Evolutionary conservation across 176 grass and related monocot species (phyloP), one percentile per base, ranked within the genome.

Genomic region (Coix lacrymajobi): DNA sequence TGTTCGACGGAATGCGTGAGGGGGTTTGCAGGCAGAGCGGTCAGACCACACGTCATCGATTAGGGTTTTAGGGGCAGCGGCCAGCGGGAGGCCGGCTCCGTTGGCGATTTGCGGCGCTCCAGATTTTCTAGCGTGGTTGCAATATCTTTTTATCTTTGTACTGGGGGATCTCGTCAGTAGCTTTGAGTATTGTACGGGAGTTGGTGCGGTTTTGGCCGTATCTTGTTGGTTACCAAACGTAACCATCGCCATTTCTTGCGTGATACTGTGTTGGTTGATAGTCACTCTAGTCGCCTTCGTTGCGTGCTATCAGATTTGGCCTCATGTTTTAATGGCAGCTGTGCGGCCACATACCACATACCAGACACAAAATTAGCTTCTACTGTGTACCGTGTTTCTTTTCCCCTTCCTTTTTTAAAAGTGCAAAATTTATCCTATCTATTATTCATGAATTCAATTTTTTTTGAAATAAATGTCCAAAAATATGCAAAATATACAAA

Each of bases 21-120:
- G 28, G 26, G 26, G 25, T 48, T 12, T 12, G 10, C 57, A 5
- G n/a, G n/a, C 57, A 28, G 10, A 11, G 9, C 2, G 5, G 16
- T 13, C 24, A 61, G 6, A 13, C 8, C 30, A 9, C 7, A 31
- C 56, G n/a, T 33, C 16, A 9, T 54, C 46, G 40, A 41, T 70
- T 81, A 7, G 70, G 82, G 70, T 81, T 89, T 76, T 43, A 69
- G 86, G 26, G 19, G 14, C 4, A 38, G 12, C 3, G 48, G n/a
- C n/a, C n/a, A n/a, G n/a, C 3, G 61, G 12, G 41, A 43, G 48
- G 9, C 87, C 61, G 3, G 3, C 14, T 46, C 30, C 2, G 61
- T 6, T 29, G 44, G 20, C 13, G 0, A 49, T 6, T 66, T 30
- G 68, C 81, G 36, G 68, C 41, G 54, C 65, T 66, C 33, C 73